Evolutionary conservation across 2,329 filamentous ascomycete species (phyloP).

Genomic region (Nemania sp.): DNA sequence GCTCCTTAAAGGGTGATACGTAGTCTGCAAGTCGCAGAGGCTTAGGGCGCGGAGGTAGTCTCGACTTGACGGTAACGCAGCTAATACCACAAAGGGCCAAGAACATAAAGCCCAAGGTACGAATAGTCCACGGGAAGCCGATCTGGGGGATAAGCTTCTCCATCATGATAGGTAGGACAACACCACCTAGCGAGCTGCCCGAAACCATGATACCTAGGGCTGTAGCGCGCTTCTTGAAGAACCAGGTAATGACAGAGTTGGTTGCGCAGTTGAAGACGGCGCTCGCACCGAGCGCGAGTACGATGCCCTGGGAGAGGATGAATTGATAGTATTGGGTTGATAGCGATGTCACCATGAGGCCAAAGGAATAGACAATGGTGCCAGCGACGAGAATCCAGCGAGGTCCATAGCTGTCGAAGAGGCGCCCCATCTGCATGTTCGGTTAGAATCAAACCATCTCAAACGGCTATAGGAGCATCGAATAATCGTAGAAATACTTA

Average conservation of each 20-base stretch:
- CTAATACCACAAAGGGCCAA: constrained; percentile 50
- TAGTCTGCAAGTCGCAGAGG: constrained; percentile 63
- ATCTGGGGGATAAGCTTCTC: constrained; percentile 59
- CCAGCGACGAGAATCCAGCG: constrained; percentile 61
- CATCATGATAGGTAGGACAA: constrained; percentile 68
- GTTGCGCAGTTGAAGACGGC: constrained; percentile 29
- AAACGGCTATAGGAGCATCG: background rate
- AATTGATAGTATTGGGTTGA: constrained; percentile 55
- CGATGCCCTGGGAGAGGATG: constrained; percentile 54
- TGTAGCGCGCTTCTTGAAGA: constrained; percentile 18
- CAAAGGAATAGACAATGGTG: constrained; percentile 65
- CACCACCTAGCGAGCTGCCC: constrained; percentile 63
- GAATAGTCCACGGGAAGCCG: constrained; percentile 57
- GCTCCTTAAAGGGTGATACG: constrained; percentile 58
- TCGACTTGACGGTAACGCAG: constrained; percentile 51
- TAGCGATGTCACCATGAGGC: constrained; percentile 71
- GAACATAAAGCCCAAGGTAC: constrained; percentile 54
- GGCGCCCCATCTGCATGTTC: constrained; percentile 20
- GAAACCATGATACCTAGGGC: constrained; percentile 49
- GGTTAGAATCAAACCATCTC: background rate
- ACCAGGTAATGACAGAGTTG: constrained; percentile 29
- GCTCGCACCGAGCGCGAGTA: constrained; percentile 48
- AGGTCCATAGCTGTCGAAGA: constrained; percentile 32
- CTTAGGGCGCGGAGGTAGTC: constrained; percentile 52
- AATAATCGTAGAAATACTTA: background rate